A percentile compares a stretch with the other conserved stretches of the same genome.
Conservation (phyloP, 495 filamentous ascomycete genomes). For the Trichodelitschia bisporula region DNA sequence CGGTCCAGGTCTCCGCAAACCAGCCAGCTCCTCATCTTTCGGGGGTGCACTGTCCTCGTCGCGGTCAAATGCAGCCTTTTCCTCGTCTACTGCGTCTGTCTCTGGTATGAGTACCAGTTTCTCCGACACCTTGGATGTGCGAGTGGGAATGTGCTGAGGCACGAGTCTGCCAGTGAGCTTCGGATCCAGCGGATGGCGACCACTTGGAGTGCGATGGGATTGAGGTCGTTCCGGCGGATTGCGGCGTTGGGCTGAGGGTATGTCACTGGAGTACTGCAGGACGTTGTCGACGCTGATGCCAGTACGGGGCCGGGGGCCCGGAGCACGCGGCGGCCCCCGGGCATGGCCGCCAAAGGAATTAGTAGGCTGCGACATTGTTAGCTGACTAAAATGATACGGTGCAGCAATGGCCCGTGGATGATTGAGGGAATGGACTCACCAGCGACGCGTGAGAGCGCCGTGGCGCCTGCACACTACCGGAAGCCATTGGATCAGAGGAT, state of each 20-base stretch:
- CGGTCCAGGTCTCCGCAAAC: conserved; percentile 8
- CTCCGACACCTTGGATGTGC: conserved; percentile 80
- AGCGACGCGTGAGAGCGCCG: too few species aligned
- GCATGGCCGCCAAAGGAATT: too few species aligned
- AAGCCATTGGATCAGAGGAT: too few species aligned
- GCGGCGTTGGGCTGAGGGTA: conserved; percentile 82
- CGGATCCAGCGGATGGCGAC: conserved; percentile 19
- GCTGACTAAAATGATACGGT: too few species aligned
- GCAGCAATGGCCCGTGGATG: too few species aligned
- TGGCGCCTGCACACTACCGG: too few species aligned
- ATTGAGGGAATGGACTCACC: too few species aligned
- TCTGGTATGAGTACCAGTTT: conserved; percentile 91
- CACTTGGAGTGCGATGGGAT: conserved; percentile 17
- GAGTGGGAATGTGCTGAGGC: conserved; percentile 42
- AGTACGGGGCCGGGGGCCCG: too few species aligned
- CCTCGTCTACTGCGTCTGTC: conserved; percentile 30
- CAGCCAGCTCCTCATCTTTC: conserved; percentile 43
- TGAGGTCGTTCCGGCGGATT: conserved; percentile 35
- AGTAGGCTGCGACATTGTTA: too few species aligned
- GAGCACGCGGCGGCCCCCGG: too few species aligned
- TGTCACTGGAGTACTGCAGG: conserved; percentile 78
- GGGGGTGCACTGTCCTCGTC: conserved; percentile 44
- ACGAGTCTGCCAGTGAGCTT: conserved; percentile 15
- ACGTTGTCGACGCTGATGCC: conserved; percentile 95
- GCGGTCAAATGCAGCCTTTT: conserved; percentile 23